Evolutionary conservation across 768 basidiomycete genomes (phyloP).

Genomic region (Cystoderma amianthinum): DNA sequence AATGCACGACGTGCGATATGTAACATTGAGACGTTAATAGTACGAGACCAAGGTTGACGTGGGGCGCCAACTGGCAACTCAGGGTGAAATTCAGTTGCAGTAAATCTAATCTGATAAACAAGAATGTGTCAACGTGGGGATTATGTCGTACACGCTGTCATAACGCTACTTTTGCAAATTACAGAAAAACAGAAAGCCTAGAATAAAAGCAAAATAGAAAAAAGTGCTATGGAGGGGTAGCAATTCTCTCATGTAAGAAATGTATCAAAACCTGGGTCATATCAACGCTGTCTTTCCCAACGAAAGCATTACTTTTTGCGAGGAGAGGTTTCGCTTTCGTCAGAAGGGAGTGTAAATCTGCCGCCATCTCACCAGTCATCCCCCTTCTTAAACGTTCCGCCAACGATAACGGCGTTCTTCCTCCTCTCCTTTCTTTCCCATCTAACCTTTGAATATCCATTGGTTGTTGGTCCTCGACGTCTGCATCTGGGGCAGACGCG

Average conservation of each 20-base stretch:
- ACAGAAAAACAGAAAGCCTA: slow-evolving; percentile 6
- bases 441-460: slow-evolving; percentile 27
- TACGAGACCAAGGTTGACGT: too few relatives aligned
- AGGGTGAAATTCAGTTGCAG: too few relatives aligned
- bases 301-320: slow-evolving; percentile 44
- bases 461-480: slow-evolving; percentile 32
- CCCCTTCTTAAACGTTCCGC: slow-evolving; percentile 65
- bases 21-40: too few relatives aligned
- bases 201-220: slow-evolving; percentile 5
- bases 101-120: too few relatives aligned
- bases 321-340: slow-evolving; percentile 60
- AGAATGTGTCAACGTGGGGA: too few relatives aligned
- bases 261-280: slow-evolving; percentile 51
- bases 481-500: slow-evolving; percentile 27
- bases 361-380: slow-evolving; percentile 76
- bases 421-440: slow-evolving; percentile 24
- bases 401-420: slow-evolving; percentile 42
- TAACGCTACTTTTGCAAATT: too few relatives aligned
- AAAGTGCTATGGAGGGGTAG: slow-evolving; percentile 25
- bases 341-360: slow-evolving; percentile 61
- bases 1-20: too few relatives aligned
- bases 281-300: slow-evolving; percentile 43
- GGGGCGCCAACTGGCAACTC: too few relatives aligned
- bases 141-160: too few relatives aligned
- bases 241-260: slow-evolving; percentile 61